These are phyloP conservation scores for Diplodia corticola DNA, from an alignment of 2,329 filamentous ascomycete species.

Conservation along the genomic window DNA sequence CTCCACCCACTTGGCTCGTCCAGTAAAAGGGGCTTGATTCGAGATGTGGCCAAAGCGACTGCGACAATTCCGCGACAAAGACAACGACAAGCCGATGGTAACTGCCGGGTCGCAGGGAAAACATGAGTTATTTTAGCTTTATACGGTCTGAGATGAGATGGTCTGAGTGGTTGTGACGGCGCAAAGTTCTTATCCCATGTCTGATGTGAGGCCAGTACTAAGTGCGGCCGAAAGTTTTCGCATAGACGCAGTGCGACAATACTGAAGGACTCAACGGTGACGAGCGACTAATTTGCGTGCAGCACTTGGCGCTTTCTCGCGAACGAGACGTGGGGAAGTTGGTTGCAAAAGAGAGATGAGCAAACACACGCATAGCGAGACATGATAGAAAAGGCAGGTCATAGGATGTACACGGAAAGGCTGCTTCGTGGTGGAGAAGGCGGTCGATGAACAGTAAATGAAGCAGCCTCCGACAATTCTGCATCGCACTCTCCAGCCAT, in stretches of 20 bases:
- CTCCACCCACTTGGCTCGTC: not conserved
- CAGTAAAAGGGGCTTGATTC: not conserved
- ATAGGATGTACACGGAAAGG: not conserved
- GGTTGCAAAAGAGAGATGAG: not conserved
- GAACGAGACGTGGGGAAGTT: not conserved
- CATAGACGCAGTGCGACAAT: constrained; percentile 2
- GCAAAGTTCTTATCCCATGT: constrained; percentile 11
- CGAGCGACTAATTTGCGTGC: constrained; percentile 3
- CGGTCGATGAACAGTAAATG: not conserved
- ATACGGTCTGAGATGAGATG: not conserved
- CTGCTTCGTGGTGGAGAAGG: not conserved
- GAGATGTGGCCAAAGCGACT: not conserved
- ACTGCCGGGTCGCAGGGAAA: not conserved
- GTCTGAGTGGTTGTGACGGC: not conserved
- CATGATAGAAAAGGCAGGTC: not conserved
- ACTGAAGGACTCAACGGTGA: not conserved
- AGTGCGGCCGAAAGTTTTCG: not conserved
- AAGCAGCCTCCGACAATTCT: not conserved
- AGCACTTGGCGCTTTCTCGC: not conserved
- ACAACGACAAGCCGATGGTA: not conserved
- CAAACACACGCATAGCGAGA: not conserved
- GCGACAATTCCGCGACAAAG: not conserved
- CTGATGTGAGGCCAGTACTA: constrained; percentile 1
- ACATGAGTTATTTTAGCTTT: not conserved
- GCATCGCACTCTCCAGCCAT: not conserved